These are phyloP conservation scores for Penicillium chermesinum DNA, from an alignment of 495 filamentous ascomycete genomes.

Conservation along the genomic window DNA sequence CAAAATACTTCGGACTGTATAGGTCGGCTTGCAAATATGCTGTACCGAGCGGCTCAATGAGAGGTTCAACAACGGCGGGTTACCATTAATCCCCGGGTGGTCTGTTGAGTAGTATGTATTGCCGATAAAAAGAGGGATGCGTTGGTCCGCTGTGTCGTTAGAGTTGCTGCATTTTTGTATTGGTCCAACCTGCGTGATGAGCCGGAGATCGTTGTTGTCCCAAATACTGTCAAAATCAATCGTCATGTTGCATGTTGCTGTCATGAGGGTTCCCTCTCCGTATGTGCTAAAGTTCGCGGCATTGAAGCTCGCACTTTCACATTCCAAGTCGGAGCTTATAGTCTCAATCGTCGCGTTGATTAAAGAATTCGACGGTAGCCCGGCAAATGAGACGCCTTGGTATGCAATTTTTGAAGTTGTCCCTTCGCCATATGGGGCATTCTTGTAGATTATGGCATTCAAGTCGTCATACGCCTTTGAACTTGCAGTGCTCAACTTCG, in stretches of 20 bases:
- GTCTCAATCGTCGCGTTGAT: not conserved
- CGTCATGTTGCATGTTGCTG: not conserved
- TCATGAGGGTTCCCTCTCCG: not conserved
- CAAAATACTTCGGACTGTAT: not conserved
- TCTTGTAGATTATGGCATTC: not conserved
- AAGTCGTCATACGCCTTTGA: not conserved
- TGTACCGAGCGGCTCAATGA: not conserved
- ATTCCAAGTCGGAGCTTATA: not conserved
- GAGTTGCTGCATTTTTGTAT: not conserved
- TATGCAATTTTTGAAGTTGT: not conserved
- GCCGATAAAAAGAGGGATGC: not conserved
- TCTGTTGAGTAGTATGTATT: not conserved
- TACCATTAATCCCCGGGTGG: not conserved
- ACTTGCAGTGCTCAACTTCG: not conserved
- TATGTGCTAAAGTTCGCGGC: not conserved
- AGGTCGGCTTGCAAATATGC: not conserved
- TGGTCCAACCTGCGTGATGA: not conserved
- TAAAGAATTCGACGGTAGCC: not conserved
- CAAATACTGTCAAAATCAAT: not conserved
- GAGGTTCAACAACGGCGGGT: not conserved
- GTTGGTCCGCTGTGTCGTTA: not conserved
- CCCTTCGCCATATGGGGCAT: not conserved
- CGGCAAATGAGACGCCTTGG: not conserved
- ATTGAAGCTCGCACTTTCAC: not conserved
- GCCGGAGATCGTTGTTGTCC: not conserved